Evolutionary conservation across 768 basidiomycete species (phyloP).

Genomic region (Rhodotorula taiwanensis): DNA sequence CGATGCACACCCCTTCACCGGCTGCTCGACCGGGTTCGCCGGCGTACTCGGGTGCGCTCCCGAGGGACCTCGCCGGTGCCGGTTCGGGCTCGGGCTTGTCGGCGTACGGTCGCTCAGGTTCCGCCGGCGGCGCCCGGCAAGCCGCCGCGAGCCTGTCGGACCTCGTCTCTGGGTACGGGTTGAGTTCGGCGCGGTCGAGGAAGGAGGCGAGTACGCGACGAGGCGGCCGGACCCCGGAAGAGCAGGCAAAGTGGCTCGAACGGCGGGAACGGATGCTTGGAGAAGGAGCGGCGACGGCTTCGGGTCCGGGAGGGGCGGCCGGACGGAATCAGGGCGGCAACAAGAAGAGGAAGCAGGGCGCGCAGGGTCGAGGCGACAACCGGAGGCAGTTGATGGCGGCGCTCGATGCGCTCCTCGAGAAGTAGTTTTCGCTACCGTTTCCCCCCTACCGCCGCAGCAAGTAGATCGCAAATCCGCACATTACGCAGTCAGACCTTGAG

Average conservation of each 20-base stretch:
- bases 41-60: constrained; percentile 17
- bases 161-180: too few species aligned
- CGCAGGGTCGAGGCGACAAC: neutral
- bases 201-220: neutral
- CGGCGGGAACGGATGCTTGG: constrained; percentile 3
- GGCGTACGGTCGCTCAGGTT: too few species aligned
- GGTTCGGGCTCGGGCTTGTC: neutral
- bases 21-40: constrained; percentile 13
- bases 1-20: neutral
- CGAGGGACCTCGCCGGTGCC: neutral
- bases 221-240: constrained; percentile 4
- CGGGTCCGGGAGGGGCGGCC: neutral
- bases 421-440: too few species aligned
- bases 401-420: neutral
- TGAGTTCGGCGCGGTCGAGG: neutral
- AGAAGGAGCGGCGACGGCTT: neutral
- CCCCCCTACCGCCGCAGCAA: too few species aligned
- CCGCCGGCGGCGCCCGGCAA: too few species aligned
- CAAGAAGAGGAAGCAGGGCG: neutral
- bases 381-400: neutral
- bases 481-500: too few species aligned
- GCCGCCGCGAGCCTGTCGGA: too few species aligned
- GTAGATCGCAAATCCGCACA: neutral
- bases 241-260: constrained; percentile 7
- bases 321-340: too few species aligned